Evolutionary conservation across 208 protist genomes (phyloP).

Genomic region (Trypanosomatidae sp.): DNA sequence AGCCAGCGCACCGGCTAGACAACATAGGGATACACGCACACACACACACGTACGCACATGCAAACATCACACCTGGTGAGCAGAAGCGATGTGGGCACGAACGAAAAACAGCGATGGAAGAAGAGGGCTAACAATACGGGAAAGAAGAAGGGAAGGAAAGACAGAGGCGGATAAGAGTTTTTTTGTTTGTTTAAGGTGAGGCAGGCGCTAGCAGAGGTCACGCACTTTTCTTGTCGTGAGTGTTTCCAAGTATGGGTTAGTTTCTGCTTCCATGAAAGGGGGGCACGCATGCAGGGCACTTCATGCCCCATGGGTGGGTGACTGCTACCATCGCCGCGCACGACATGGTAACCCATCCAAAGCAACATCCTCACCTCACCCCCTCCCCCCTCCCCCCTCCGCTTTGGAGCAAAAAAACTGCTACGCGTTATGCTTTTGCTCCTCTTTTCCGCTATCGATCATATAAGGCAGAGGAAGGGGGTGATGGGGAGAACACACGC

Average conservation of each 20-base stretch:
- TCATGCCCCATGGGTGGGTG: neutral
- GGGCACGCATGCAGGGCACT: neutral
- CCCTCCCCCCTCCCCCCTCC: too few species aligned
- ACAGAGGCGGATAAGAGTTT: neutral
- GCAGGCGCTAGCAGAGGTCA: neutral
- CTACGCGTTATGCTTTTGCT: neutral
- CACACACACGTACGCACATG: neutral
- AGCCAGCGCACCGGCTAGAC: neutral
- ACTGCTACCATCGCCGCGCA: neutral
- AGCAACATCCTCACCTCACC: neutral
- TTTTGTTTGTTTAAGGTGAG: neutral
- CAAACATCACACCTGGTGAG: neutral
- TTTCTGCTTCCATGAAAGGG: neutral
- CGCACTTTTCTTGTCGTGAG: too few species aligned
- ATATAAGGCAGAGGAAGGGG: neutral
- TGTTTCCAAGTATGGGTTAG: neutral
- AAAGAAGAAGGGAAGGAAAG: constrained; percentile 13
- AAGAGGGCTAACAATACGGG: neutral
- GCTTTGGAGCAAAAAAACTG: neutral
- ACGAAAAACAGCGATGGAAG: constrained; percentile 1
- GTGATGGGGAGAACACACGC: neutral
- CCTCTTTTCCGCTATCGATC: neutral
- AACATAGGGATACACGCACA: neutral
- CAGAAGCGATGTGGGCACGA: neutral
- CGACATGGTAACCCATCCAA: neutral